These are phyloP conservation scores for Fonsecaea pedrosoi DNA, from an alignment of 2,329 filamentous ascomycete genomes.

Conservation along the genomic window DNA sequence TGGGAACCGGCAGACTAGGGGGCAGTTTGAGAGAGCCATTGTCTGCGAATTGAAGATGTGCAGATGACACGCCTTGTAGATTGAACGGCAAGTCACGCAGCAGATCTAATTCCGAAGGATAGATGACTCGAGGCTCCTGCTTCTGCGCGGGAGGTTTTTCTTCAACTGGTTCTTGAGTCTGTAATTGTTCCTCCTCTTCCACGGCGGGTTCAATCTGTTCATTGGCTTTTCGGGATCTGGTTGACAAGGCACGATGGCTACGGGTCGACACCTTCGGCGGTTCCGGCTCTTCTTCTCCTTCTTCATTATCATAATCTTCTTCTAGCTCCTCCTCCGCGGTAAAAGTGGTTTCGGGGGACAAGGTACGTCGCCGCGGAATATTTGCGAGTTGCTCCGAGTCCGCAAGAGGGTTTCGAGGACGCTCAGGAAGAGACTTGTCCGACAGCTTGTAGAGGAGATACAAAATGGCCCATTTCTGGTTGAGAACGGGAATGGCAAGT, in stretches of 20 bases:
- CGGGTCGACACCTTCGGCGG: background rate
- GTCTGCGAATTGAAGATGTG: constrained; percentile 77
- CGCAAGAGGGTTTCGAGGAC: constrained; percentile 50
- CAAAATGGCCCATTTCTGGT: constrained; percentile 96
- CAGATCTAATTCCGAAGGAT: constrained; percentile 68
- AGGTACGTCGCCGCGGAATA: constrained; percentile 29
- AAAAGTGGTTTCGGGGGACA: constrained; percentile 24
- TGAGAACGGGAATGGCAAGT: constrained; percentile 86
- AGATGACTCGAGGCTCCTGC: constrained; percentile 18
- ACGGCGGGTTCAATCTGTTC: constrained; percentile 11
- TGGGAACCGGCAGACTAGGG: constrained; percentile 76
- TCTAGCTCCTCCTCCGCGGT: constrained; percentile 26
- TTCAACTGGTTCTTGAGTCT: background rate
- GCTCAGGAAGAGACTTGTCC: constrained; percentile 64
- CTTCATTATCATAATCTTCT: constrained; percentile 1
- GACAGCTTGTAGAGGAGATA: constrained; percentile 87
- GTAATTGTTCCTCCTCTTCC: constrained; percentile 18
- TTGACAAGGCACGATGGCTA: constrained; percentile 12
- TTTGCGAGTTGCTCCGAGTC: constrained; percentile 48
- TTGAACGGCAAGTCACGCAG: constrained; percentile 88
- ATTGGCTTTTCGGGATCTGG: constrained; percentile 14
- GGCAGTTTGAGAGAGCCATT: constrained; percentile 77
- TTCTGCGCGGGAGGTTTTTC: constrained; percentile 18
- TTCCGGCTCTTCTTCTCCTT: background rate
- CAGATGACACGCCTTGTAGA: constrained; percentile 87